Base-by-base conservation (phyloP, 495 filamentous ascomycete genomes). In the Penicillium chermesinum region DNA sequence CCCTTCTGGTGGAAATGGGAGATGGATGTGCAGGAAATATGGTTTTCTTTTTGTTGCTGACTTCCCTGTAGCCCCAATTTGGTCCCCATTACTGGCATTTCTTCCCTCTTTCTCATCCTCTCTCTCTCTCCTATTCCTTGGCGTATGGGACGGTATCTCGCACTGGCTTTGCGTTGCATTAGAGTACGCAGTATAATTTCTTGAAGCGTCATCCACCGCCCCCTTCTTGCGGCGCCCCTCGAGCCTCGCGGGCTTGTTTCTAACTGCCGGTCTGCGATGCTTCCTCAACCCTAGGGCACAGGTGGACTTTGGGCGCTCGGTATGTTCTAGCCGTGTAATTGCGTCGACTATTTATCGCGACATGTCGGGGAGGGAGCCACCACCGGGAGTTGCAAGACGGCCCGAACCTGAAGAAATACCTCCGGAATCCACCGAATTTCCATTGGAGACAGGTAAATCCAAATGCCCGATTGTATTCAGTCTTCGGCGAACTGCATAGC, bases 291-390 rank as follows among this genome's bases (percentile, higher is more conserved):
- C 45, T 41, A 51, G 41, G 18, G 49, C 37, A 38, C 46, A 48
- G 30, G 58, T 58, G 60, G 58, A 53, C 53, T 50, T 44, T 54
- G 53, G 58, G 50, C 61, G 52, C 48, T 32, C 66, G 63, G 62
- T 53, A n/a, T 43, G 47, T 47, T 60, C 25, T 67, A 53, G 35
- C 49, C 38, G 33, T 9, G 41, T 47, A 47, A 48, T 48, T 54
- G 49, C 46, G 25, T 49, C 44, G 20, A 32, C 20, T 47, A 39
- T 42, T 21, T 42, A 39, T 41, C 38, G 42, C 55, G 59, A 53
- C 22, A 71, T 71, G 67, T 61, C 67, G 17, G 57, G 34, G 38
- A 53, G 56, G 49, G 53, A 56, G 10, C 5, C 4, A 30, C 25
- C 10, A 30, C 25, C 25, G 25, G 25, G 25, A 10, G 25, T 5